These are phyloP conservation scores for Penicillium freii DNA, from an alignment of 2,329 filamentous ascomycete genomes.

Conservation along the genomic window DNA sequence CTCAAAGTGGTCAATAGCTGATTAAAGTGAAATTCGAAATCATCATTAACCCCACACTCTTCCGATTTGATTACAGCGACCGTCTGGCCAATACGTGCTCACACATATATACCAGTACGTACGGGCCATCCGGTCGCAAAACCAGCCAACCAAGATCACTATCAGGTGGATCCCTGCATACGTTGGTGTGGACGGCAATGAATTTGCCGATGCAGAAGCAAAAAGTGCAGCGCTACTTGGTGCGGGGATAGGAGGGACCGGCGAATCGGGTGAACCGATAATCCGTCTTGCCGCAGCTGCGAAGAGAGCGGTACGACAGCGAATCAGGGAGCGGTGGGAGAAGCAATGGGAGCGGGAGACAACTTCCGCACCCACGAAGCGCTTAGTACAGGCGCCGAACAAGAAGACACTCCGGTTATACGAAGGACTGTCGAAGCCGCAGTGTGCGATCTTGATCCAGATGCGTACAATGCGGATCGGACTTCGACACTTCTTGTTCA, in stretches of 20 bases:
- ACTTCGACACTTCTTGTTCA: slow-evolving; percentile 8
- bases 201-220: neutral
- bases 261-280: neutral
- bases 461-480: slow-evolving; percentile 9
- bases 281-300: neutral
- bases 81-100: too few species aligned
- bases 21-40: too few species aligned
- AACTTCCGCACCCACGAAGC: neutral
- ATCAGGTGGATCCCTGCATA: neutral
- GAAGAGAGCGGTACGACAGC: neutral
- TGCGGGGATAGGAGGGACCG: neutral
- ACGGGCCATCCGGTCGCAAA: neutral
- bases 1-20: too few species aligned
- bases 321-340: neutral
- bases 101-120: neutral
- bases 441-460: slow-evolving; percentile 6
- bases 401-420: slow-evolving; percentile 5
- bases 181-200: neutral
- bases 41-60: too few species aligned
- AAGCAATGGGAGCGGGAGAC: neutral
- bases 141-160: neutral
- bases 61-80: too few species aligned
- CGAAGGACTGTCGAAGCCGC: neutral
- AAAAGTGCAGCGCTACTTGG: neutral
- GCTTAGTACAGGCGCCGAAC: neutral